Conservation (phyloP, 768 basidiomycete species). For the Tricholoma bakamatsutake region DNA sequence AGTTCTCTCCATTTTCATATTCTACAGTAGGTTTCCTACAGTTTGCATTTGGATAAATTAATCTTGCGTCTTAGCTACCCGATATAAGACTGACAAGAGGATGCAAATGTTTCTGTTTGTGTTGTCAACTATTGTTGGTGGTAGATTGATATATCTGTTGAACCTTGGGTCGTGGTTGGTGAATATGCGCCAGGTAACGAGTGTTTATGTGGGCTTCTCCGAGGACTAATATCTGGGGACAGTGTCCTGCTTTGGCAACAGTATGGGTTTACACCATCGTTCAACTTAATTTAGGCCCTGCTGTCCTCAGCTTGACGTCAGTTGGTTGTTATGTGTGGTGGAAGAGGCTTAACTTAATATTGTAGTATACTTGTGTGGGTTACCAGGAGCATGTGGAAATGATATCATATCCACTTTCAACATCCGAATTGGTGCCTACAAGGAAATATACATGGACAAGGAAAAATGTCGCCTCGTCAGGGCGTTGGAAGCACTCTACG, state of each 20-base stretch:
- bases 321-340: constrained; percentile 60
- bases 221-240: not conserved
- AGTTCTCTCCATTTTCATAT: constrained; percentile 75
- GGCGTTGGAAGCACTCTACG: not conserved
- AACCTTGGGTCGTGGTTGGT: constrained; percentile 64
- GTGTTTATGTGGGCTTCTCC: not conserved
- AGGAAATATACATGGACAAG: too few species aligned
- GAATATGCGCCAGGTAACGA: constrained; percentile 67
- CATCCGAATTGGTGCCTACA: too few species aligned
- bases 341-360: constrained; percentile 45
- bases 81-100: constrained; percentile 51
- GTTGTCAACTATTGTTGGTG: constrained; percentile 50
- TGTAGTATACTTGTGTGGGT: constrained; percentile 11
- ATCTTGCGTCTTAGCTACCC: constrained; percentile 38
- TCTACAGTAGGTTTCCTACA: constrained; percentile 51
- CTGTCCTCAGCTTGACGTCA: constrained; percentile 46
- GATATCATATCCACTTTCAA: not conserved
- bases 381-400: not conserved
- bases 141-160: constrained; percentile 65
- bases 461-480: not conserved
- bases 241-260: constrained; percentile 77
- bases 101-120: constrained; percentile 57
- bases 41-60: not conserved
- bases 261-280: constrained; percentile 74
- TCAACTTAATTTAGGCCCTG: constrained; percentile 60